These are phyloP conservation scores for Eimeria brunetti DNA, from an alignment of 169 alveolate genomes.

Conservation along the genomic window DNA sequence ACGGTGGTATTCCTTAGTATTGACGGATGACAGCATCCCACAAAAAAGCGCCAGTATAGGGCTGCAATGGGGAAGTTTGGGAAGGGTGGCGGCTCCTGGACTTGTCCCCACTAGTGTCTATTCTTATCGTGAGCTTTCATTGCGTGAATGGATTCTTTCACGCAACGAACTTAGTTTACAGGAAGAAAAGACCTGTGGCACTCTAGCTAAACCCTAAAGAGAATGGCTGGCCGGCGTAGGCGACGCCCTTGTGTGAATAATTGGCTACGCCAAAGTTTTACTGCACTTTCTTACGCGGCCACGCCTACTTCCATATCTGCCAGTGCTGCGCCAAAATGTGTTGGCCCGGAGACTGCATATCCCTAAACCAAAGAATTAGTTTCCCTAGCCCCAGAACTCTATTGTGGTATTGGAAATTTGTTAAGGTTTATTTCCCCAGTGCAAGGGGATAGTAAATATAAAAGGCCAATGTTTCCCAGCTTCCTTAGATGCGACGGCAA, in stretches of 20 bases:
- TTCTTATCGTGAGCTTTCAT: not conserved
- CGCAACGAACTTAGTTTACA: not conserved
- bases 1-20: not conserved
- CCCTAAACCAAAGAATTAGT: not conserved
- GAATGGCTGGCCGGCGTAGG: too few relatives aligned
- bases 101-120: not conserved
- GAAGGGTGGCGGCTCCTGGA: not conserved
- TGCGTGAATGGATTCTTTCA: not conserved
- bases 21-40: not conserved
- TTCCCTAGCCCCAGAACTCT: not conserved
- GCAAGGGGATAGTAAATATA: too few relatives aligned
- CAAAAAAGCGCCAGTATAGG: not conserved
- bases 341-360: not conserved
- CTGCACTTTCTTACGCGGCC: too few relatives aligned
- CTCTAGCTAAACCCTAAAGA: too few relatives aligned
- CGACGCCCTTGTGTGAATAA: too few relatives aligned
- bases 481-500: not conserved
- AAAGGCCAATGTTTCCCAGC: not conserved
- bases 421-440: too few relatives aligned
- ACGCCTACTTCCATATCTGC: too few relatives aligned
- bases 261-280: too few relatives aligned
- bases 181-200: too few relatives aligned
- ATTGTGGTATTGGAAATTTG: too few relatives aligned
- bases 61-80: not conserved
- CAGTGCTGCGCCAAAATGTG: too few relatives aligned